Conservation (phyloP, 805 yeast species). For the Kuraishia hungarica region DNA sequence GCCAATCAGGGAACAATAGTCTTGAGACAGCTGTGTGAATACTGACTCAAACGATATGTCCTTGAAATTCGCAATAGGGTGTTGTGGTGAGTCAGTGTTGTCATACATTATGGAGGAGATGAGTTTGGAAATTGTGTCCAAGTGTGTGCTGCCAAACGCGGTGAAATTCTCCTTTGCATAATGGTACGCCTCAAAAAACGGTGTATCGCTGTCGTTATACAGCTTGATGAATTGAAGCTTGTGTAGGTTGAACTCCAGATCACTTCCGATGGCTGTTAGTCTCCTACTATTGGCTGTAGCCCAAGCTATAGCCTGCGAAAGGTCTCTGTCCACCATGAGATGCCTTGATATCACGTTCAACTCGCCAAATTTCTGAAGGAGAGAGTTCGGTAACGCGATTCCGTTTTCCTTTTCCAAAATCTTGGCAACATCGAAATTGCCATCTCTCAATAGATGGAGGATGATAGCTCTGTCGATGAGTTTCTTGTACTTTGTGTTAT, state of each 20-base stretch:
- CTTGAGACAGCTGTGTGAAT: conserved; percentile 27
- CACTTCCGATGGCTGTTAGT: conserved; percentile 27
- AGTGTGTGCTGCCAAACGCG: conserved; percentile 28
- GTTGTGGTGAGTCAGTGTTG: not conserved
- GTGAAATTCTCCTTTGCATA: conserved; percentile 35
- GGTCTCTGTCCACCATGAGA: conserved; percentile 23
- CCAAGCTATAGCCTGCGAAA: conserved; percentile 44
- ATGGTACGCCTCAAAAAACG: conserved; percentile 24
- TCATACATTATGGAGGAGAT: conserved; percentile 27
- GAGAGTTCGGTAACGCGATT: conserved; percentile 15
- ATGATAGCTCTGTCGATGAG: conserved; percentile 19
- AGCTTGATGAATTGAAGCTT: conserved; percentile 30
- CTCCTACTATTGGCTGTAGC: conserved; percentile 16
- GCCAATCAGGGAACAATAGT: conserved; percentile 40
- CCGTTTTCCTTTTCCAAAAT: conserved; percentile 21
- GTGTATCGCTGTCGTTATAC: conserved; percentile 12
- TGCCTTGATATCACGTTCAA: conserved; percentile 34
- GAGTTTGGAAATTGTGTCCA: conserved; percentile 34
- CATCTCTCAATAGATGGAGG: conserved; percentile 22
- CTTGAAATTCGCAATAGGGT: conserved; percentile 3
- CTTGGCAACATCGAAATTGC: conserved; percentile 18
- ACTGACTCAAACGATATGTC: conserved; percentile 8
- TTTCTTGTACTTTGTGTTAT: conserved; percentile 5
- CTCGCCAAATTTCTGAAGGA: conserved; percentile 27
- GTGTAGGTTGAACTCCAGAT: conserved; percentile 37